Evolutionary conservation across 2,329 filamentous ascomycete genomes (phyloP), one percentile per base, ranked within the genome.

Genomic region (Ophiostoma tasmaniense): DNA sequence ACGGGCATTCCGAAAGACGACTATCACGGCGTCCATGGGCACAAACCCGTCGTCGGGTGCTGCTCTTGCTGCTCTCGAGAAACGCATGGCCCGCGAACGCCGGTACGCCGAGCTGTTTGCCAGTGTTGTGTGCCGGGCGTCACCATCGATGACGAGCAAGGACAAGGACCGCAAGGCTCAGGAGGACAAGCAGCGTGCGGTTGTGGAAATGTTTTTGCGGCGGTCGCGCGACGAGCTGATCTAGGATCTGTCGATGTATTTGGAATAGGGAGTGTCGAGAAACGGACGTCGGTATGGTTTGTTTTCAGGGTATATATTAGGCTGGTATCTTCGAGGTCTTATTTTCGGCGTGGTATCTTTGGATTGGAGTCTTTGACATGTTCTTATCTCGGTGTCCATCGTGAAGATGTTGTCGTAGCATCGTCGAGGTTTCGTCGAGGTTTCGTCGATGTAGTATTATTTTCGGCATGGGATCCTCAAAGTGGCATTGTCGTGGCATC

Each of bases 191-290:
- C 90, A 88, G 80, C 82, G 83, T 69, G 83, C 83, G 11, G 78
- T 93, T 14, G 76, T 96, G 37, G 90, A 93, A 75, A 79, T 92
- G 35, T 96, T 96, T 73, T 75, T 92, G 70, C 69, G 72, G 28
- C 28, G 73, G 30, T 68, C 71, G 22, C 52, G 72, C 3, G 71
- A 73, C 1, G 73, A 73, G 22, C 6, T 72, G 30, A 30, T 67
- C 20, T 67, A 67, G 66, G 30, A 20, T 3, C n/a, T 39, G 20
- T n/a, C 5, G 39, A 39, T 8, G 33, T 20, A 37, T 22, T 22
- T 4, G n/a, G 39, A 25, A 5, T 4, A 30, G 28, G 28, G 33
- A 14, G 28, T 25, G 64, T 66, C n/a, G 59, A 35, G 59, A 5
- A 3, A n/a, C 30, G 28, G 30, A n/a, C 10, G 30, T 22, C 33